Percentiles rank a stretch among this genome's conserved stretches.
Evolutionary conservation across 768 basidiomycete genomes (phyloP).

Genomic region (Rossbeevera mucosa): DNA sequence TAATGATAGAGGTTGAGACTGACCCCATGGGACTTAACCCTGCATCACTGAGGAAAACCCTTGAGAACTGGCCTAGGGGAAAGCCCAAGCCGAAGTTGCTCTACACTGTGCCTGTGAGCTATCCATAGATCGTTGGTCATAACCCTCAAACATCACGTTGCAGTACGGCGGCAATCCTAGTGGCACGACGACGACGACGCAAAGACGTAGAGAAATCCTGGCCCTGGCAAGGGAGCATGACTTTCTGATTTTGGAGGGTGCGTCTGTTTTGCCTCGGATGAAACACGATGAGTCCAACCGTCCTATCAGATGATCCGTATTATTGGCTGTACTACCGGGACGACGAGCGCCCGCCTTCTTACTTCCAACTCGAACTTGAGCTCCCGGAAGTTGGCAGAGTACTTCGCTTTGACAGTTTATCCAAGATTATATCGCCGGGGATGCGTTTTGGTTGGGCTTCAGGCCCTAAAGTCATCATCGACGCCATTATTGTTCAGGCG

Average conservation of each 20-base stretch:
- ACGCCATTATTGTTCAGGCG: constrained; percentile 63
- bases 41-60: constrained; percentile 48
- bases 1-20: constrained; percentile 57
- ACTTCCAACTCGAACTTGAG: constrained; percentile 10
- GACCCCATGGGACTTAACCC: constrained; percentile 64
- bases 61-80: constrained; percentile 62
- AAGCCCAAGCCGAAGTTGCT: constrained; percentile 68
- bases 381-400: constrained; percentile 32
- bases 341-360: constrained; percentile 35
- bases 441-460: constrained; percentile 73
- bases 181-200: constrained; percentile 64
- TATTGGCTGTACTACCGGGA: constrained; percentile 64
- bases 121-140: not conserved
- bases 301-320: constrained; percentile 58
- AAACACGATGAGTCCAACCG: not conserved
- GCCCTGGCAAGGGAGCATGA: constrained; percentile 60
- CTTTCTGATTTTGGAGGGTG: constrained; percentile 76
- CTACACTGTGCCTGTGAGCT: constrained; percentile 64
- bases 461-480: constrained; percentile 58
- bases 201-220: constrained; percentile 61
- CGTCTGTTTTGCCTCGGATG: not conserved
- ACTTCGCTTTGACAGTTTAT: constrained; percentile 78
- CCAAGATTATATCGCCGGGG: constrained; percentile 69
- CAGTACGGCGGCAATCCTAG: constrained; percentile 78
- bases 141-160: not conserved